Evolutionary conservation across 2,329 filamentous ascomycete species (phyloP).

Genomic region (Sporothrix globosa): DNA sequence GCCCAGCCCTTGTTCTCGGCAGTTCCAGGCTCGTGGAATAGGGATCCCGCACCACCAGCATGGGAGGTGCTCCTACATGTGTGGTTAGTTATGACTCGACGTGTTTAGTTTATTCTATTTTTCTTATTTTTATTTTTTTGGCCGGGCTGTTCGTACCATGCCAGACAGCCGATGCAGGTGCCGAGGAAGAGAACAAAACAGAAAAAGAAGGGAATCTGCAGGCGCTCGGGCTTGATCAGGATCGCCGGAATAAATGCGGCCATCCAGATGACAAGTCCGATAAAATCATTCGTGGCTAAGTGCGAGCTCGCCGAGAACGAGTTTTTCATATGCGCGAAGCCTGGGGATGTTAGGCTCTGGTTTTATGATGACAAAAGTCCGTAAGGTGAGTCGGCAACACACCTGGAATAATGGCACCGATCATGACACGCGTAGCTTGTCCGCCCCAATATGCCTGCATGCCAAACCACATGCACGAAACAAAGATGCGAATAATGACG

Average conservation of each 20-base stretch:
- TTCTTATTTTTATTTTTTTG: neutral
- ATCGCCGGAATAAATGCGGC: slow-evolving; percentile 27
- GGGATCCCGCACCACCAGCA: slow-evolving; percentile 42
- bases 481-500: slow-evolving; percentile 40
- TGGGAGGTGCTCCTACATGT: slow-evolving; percentile 24
- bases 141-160: slow-evolving; percentile 37
- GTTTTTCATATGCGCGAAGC: slow-evolving; percentile 39
- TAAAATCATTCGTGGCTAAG: slow-evolving; percentile 39
- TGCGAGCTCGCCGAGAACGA: slow-evolving; percentile 38
- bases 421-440: slow-evolving; percentile 38
- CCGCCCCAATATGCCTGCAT: slow-evolving; percentile 41
- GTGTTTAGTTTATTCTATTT: neutral
- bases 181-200: slow-evolving; percentile 46
- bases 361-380: neutral
- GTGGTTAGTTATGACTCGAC: neutral
- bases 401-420: slow-evolving; percentile 41
- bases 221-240: slow-evolving; percentile 34
- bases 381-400: no score
- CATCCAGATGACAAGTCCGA: slow-evolving; percentile 40
- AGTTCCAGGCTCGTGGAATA: slow-evolving; percentile 36
- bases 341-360: neutral
- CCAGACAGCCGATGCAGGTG: slow-evolving; percentile 41
- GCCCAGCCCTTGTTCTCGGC: slow-evolving; percentile 43
- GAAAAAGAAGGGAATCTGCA: slow-evolving; percentile 33
- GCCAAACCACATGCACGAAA: slow-evolving; percentile 46